These are phyloP conservation scores for Pilaira anomala DNA, from an alignment of 192 early-diverging fungal genomes.

Conservation along the genomic window DNA sequence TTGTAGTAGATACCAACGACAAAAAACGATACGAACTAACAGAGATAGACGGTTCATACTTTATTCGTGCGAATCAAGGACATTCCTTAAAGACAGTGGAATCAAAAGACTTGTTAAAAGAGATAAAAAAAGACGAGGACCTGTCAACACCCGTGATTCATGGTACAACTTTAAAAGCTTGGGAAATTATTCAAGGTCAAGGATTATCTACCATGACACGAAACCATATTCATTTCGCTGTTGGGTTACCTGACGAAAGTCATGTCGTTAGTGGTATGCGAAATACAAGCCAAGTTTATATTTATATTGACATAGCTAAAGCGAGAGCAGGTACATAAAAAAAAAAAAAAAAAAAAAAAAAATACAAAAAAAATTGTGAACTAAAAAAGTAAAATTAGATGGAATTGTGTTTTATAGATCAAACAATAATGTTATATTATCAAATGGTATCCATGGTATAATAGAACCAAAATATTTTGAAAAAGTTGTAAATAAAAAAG, in stretches of 20 bases:
- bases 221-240: slow-evolving; percentile 90
- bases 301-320: slow-evolving; percentile 70
- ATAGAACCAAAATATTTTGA: slow-evolving; percentile 67
- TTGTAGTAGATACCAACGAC: slow-evolving; percentile 70
- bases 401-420: slow-evolving; percentile 76
- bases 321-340: slow-evolving; percentile 58
- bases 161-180: slow-evolving; percentile 58
- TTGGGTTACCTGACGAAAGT: slow-evolving; percentile 60
- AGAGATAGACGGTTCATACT: slow-evolving; percentile 48
- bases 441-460: slow-evolving; percentile 63
- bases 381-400: slow-evolving; percentile 36
- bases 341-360: too few relatives aligned
- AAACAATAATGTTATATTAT: slow-evolving; percentile 80
- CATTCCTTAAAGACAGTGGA: slow-evolving; percentile 58
- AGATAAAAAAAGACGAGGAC: slow-evolving; percentile 21
- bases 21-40: slow-evolving; percentile 77
- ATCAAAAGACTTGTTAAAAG: slow-evolving; percentile 26
- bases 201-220: slow-evolving; percentile 78
- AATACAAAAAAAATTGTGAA: neutral
- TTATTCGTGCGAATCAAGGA: slow-evolving; percentile 86
- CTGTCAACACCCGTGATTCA: slow-evolving; percentile 60
- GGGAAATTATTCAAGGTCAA: slow-evolving; percentile 43
- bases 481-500: slow-evolving; percentile 46
- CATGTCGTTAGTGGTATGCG: slow-evolving; percentile 73
- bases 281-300: slow-evolving; percentile 60